Conservation (phyloP, 2,329 filamentous ascomycete species). For the Fusarium caatingaense region DNA sequence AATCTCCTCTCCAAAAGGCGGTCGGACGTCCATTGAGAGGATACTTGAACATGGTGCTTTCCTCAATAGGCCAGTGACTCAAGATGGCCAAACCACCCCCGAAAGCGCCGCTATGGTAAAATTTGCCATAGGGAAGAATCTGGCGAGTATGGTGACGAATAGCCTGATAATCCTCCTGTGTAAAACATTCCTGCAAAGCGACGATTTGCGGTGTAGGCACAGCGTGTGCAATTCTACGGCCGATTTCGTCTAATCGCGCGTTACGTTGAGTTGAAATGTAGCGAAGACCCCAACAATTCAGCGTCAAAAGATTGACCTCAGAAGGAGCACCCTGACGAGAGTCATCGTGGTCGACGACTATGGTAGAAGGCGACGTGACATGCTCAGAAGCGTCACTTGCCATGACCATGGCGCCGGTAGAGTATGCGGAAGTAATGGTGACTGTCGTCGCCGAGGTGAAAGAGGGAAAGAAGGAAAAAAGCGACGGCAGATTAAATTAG, state of each 20-base stretch:
- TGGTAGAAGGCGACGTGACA: constrained; percentile 38
- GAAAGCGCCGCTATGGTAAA: constrained; percentile 90
- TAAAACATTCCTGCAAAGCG: constrained; percentile 96
- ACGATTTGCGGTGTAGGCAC: constrained; percentile 83
- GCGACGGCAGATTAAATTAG: not conserved
- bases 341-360: constrained; percentile 38
- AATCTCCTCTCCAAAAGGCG: constrained; percentile 94
- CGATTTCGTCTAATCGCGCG: constrained; percentile 85
- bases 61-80: constrained; percentile 90
- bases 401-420: constrained; percentile 37
- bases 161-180: constrained; percentile 81
- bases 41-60: constrained; percentile 87
- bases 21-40: constrained; percentile 93
- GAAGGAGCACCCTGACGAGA: constrained; percentile 54
- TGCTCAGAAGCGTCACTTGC: constrained; percentile 34
- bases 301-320: constrained; percentile 81
- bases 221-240: constrained; percentile 76
- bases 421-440: constrained; percentile 29
- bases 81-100: constrained; percentile 90
- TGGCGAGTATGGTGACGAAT: constrained; percentile 79
- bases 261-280: constrained; percentile 82
- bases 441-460: not conserved
- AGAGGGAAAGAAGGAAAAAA: not conserved
- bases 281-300: constrained; percentile 98
- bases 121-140: constrained; percentile 89